phyloP scores from a whole-genome alignment of 2,329 filamentous ascomycete genomes.

The Tolypocladium cylindrosporum region DNA sequence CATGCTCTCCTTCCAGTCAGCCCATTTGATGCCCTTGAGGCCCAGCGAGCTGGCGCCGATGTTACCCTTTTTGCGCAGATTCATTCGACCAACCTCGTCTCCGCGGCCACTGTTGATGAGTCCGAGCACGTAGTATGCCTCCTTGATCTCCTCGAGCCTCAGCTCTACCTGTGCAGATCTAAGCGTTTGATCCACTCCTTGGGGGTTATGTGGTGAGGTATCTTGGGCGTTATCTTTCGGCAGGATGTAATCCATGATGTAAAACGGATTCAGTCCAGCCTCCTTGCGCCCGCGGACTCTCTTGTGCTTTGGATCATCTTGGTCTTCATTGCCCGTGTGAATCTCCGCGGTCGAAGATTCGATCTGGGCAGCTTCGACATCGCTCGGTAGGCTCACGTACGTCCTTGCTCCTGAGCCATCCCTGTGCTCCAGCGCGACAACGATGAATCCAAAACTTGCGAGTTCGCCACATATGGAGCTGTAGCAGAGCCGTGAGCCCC shows the following conservation, averaged over 20 bases:
- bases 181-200: slow-evolving; percentile 50
- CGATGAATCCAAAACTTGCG: slow-evolving; percentile 55
- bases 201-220: slow-evolving; percentile 43
- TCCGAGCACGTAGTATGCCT: slow-evolving; percentile 47
- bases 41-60: slow-evolving; percentile 49
- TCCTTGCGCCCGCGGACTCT: slow-evolving; percentile 18
- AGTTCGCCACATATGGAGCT: slow-evolving; percentile 55
- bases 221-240: slow-evolving; percentile 43
- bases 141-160: slow-evolving; percentile 53
- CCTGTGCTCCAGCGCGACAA: slow-evolving; percentile 54
- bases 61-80: slow-evolving; percentile 47
- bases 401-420: slow-evolving; percentile 54
- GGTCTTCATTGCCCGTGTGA: slow-evolving; percentile 9
- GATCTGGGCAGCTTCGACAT: slow-evolving; percentile 22
- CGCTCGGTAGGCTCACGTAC: slow-evolving; percentile 44
- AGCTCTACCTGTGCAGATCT: slow-evolving; percentile 53
- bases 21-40: slow-evolving; percentile 45
- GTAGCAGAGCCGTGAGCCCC: slow-evolving; percentile 53
- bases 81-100: slow-evolving; percentile 35
- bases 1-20: slow-evolving; percentile 44
- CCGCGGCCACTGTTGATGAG: slow-evolving; percentile 45
- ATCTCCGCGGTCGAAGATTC: slow-evolving; percentile 17
- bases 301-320: slow-evolving; percentile 20
- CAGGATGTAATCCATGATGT: slow-evolving; percentile 52
- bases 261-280: slow-evolving; percentile 22